Base-by-base conservation (phyloP, 495 filamentous ascomycete species). In the Durotheca rogersii region DNA sequence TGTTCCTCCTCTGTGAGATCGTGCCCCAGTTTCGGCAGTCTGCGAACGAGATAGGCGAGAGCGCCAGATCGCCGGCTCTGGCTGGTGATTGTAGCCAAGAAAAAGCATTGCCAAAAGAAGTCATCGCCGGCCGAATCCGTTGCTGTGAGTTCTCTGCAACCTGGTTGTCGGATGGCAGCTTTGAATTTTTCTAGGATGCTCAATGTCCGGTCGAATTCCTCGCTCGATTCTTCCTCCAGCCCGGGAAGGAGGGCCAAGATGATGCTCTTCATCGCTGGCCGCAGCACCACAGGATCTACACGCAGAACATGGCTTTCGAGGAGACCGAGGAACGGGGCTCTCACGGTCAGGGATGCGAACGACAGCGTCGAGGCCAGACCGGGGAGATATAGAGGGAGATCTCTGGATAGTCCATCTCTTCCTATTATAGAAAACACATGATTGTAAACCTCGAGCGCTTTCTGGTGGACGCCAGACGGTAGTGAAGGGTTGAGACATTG, bases 21-120 rank as follows among this genome's bases (percentile, higher is more conserved):
- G 56, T 61, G 67, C 41, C 67, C 88, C 19, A 96, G 71, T 52
- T 78, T 86, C 9, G 93, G 93, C 9, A 99, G 75, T 56, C 81
- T 82, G 44, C 90, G 85, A 18, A 79, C 72, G 34, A 99, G 71
- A 66, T 88, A 97, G 18, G 92, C 88, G 45, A 99, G 71, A 15
- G 89, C 89, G 18, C 93, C 93, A 55, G 86, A 84, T 34, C 93
- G 81, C 50, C 94, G 78, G 31, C 81, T 87, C 18, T 87, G 76
- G 61, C 89, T 90, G 4, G 92, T 96, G 27, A 99, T 95, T 0
- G 88, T 83, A 10, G 90, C 89, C 29, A 97, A 75, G 56, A 99
- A 96, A 55, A 99, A 86, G 67, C 89, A 96, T 72, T 99, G 93
- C 93, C 93, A 99, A 65, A 96, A 99, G 65, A 90, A 95, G 56